Base-by-base conservation (phyloP, 345 rosid genomes). In the Populus nigra region DNA sequence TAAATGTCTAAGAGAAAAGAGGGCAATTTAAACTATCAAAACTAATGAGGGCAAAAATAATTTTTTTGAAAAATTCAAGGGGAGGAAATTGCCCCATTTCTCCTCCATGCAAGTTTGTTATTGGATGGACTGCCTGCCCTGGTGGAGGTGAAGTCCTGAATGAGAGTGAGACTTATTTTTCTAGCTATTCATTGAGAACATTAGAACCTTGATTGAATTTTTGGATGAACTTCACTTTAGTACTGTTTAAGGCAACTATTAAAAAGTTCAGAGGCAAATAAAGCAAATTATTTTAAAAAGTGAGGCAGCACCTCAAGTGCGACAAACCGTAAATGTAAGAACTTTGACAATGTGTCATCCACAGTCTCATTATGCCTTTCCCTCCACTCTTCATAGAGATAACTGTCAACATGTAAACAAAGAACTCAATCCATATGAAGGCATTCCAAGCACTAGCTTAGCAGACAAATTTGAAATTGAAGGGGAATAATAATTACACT, bases 381-480 rank as follows among this genome's bases (percentile, higher is more conserved):
- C 81, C 88, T 93, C 98, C 98, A 96, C 76, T 96, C 99, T 84
- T 96, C 98, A 80, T 88, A 87, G 61, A 96, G 83, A 81, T 93
- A 96, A 78, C 99, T 96, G 87, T 53, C 77, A 87, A 43, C 23
- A 45, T 9, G 47, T 17, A 27, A 36, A 59, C 20, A 25, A 59
- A 33, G 10, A 62, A 31, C 55, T 59, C 39, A 16, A 18, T 69
- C 70, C 27, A 57, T 57, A 22, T 43, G 20, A 15, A 25, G 43
- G 13, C 23, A 8, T 38, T 7, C 12, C 1, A 1, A 39, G 7
- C 43, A 13, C 22, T 13, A 69, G 27, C 45, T 20, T 65, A 53
- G 39, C n/a, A 53, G 13, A 41, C n/a, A 69, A 55, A 41, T 63
- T 15, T 25, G 47, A 73, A 62, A n/a, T 22, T 31, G 31, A 33